Evolutionary conservation across 306 rosid species (phyloP).

Genomic region (Abrus precatorius): DNA sequence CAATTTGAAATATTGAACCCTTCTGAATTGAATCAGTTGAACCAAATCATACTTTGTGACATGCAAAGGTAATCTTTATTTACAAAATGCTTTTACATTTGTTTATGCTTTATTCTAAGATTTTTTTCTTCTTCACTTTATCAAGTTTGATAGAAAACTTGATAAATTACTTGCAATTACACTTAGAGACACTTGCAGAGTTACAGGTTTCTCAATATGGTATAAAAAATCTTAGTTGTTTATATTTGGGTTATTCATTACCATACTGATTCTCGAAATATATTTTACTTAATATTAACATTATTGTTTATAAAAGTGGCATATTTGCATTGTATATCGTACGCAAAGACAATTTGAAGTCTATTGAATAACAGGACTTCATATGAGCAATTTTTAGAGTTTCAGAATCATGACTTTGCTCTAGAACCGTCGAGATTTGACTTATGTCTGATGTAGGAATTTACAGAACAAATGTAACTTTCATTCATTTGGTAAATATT

Average conservation of each 20-base stretch:
- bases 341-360: background rate
- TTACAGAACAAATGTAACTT: background rate
- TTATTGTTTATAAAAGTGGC: too few relatives aligned
- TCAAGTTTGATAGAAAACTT: background rate
- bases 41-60: background rate
- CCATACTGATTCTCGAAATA: background rate
- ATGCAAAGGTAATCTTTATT: background rate
- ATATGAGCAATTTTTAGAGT: background rate
- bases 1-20: background rate
- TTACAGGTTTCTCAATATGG: background rate
- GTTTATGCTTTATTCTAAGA: background rate
- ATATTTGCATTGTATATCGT: background rate
- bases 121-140: background rate
- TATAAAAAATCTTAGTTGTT: background rate
- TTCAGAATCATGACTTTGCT: background rate
- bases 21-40: background rate
- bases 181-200: background rate
- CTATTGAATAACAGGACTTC: background rate
- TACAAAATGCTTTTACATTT: conserved; percentile 2
- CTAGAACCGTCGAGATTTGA: background rate
- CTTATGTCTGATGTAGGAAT: background rate
- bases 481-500: background rate
- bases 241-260: background rate
- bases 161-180: background rate
- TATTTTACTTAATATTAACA: background rate